These are phyloP conservation scores for Misopates orontium DNA, from an alignment of 257 asterid species.

Conservation along the genomic window DNA sequence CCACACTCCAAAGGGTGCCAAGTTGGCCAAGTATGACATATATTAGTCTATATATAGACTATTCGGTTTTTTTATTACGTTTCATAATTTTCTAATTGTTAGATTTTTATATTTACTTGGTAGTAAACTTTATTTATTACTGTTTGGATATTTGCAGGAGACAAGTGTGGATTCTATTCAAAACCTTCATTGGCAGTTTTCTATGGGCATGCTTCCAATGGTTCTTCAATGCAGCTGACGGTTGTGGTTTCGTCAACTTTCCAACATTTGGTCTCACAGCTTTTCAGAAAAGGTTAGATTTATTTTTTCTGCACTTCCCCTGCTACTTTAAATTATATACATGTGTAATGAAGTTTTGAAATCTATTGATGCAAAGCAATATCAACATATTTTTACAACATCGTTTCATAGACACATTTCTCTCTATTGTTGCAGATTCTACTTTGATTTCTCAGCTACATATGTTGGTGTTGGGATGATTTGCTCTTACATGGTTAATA, in stretches of 20 bases:
- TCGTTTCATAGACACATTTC: too few species aligned
- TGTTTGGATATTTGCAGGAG: conserved; percentile 39
- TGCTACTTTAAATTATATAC: too few species aligned
- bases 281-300: conserved; percentile 35
- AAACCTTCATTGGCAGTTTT: conserved; percentile 58
- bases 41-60: too few species aligned
- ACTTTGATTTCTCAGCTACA: conserved; percentile 68
- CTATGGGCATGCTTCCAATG: conserved; percentile 64
- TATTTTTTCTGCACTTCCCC: neutral
- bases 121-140: neutral
- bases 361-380: neutral
- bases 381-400: too few species aligned
- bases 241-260: conserved; percentile 70
- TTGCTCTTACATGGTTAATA: conserved; percentile 67
- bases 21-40: conserved; percentile 55
- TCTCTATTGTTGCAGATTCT: conserved; percentile 39
- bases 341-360: neutral
- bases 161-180: conserved; percentile 64
- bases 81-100: too few species aligned
- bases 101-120: neutral
- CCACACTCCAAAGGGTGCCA: conserved; percentile 84
- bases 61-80: too few species aligned
- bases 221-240: conserved; percentile 58
- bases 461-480: conserved; percentile 83
- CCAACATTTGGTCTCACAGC: conserved; percentile 83